Evolutionary conservation across 23 red algal species (phyloP).

Genomic region (Gracilaria caudata): DNA sequence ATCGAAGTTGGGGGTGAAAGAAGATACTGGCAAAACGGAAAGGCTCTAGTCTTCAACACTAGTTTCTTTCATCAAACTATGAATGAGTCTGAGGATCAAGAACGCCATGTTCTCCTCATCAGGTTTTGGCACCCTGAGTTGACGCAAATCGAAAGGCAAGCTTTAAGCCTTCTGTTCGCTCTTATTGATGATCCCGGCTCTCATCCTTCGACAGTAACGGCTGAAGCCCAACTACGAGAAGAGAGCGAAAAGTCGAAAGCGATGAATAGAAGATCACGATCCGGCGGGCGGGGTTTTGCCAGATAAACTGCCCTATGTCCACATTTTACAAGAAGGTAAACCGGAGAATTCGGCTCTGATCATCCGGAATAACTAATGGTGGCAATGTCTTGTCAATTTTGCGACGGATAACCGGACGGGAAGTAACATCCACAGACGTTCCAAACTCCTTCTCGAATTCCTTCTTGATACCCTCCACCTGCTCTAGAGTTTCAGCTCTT

Average conservation of each 20-base stretch:
- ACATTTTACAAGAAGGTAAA: slow-evolving; percentile 53
- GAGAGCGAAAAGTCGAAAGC: background rate
- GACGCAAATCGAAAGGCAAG: slow-evolving; percentile 69
- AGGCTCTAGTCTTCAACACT: slow-evolving; percentile 89
- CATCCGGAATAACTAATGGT: slow-evolving; percentile 32
- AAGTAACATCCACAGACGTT: slow-evolving; percentile 7
- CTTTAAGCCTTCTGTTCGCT: slow-evolving; percentile 72
- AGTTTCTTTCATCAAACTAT: slow-evolving; percentile 84
- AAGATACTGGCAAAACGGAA: slow-evolving; percentile 87
- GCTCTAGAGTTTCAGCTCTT: slow-evolving; percentile 49
- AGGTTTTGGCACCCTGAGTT: slow-evolving; percentile 90
- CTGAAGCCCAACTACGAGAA: slow-evolving; percentile 21
- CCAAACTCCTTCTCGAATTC: slow-evolving; percentile 64
- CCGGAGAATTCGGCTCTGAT: slow-evolving; percentile 50
- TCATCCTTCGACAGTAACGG: slow-evolving; percentile 45
- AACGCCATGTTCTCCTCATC: slow-evolving; percentile 80
- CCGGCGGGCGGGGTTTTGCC: slow-evolving; percentile 45
- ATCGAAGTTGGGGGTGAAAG: slow-evolving; percentile 90
- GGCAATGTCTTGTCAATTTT: slow-evolving; percentile 72
- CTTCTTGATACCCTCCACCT: slow-evolving; percentile 48
- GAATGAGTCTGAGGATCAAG: slow-evolving; percentile 67
- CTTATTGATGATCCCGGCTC: slow-evolving; percentile 68
- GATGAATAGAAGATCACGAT: background rate
- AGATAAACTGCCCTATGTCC: slow-evolving; percentile 3
- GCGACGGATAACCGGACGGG: slow-evolving; percentile 42